These are phyloP conservation scores for Rhodocollybia butyracea DNA, from an alignment of 768 basidiomycete genomes.

Conservation along the genomic window DNA sequence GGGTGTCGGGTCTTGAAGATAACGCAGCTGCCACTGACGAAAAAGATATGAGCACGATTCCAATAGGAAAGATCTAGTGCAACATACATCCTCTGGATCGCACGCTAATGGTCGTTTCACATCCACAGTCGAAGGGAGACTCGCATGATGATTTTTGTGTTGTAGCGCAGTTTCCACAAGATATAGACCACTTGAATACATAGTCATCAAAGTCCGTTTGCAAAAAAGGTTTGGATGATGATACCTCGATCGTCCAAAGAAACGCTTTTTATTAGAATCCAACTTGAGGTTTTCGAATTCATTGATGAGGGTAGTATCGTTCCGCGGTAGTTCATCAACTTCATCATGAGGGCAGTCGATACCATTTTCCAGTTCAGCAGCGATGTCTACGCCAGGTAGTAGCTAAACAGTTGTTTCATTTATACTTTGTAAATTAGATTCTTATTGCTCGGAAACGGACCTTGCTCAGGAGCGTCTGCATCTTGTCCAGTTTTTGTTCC, in stretches of 20 bases:
- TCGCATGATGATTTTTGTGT: slow-evolving; percentile 51
- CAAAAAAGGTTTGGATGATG: background rate
- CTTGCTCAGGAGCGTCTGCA: slow-evolving; percentile 57
- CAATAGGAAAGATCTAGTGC: slow-evolving; percentile 18
- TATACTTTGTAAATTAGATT: background rate
- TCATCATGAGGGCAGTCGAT: slow-evolving; percentile 19
- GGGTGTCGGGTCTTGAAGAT: slow-evolving; percentile 8
- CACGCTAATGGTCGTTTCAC: slow-evolving; percentile 41
- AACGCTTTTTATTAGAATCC: slow-evolving; percentile 36
- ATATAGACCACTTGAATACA: slow-evolving; percentile 41
- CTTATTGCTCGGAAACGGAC: slow-evolving; percentile 25
- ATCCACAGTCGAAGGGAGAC: slow-evolving; percentile 25
- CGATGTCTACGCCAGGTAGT: slow-evolving; percentile 62
- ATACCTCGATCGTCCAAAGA: slow-evolving; percentile 49
- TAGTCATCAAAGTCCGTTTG: background rate
- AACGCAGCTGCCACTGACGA: slow-evolving; percentile 29
- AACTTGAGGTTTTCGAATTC: slow-evolving; percentile 34
- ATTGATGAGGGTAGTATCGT: slow-evolving; percentile 29
- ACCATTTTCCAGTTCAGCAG: slow-evolving; percentile 49
- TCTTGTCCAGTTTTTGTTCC: slow-evolving; percentile 59
- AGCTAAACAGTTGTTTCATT: slow-evolving; percentile 25
- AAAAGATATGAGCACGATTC: background rate
- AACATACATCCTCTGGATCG: slow-evolving; percentile 30
- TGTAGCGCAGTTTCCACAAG: slow-evolving; percentile 54
- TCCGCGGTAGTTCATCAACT: slow-evolving; percentile 19